Conservation (phyloP, 805 yeast genomes). For the Metschnikowia similis region DNA sequence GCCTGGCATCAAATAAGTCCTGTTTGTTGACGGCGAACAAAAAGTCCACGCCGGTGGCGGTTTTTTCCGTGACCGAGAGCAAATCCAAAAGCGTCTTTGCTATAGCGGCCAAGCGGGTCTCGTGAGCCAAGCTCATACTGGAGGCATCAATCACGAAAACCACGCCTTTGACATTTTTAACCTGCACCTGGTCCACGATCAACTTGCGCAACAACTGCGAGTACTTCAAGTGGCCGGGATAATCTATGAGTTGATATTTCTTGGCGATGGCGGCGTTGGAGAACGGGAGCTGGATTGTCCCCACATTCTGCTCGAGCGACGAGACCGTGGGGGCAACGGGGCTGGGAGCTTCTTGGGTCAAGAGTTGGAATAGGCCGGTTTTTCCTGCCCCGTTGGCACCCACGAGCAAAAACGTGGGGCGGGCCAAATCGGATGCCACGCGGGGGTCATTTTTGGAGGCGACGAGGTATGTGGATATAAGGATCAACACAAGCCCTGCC, state of each 20-base stretch:
- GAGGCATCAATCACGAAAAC: slow-evolving; percentile 75
- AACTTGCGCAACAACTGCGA: slow-evolving; percentile 52
- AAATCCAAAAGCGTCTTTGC: slow-evolving; percentile 59
- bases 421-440: slow-evolving; percentile 17
- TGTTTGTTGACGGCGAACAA: slow-evolving; percentile 79
- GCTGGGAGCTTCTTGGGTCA: slow-evolving; percentile 12
- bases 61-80: slow-evolving; percentile 57
- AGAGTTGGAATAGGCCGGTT: slow-evolving; percentile 48
- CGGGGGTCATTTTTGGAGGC: background rate
- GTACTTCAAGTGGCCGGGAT: slow-evolving; percentile 86
- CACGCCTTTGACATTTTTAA: slow-evolving; percentile 55
- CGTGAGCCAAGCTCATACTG: slow-evolving; percentile 47
- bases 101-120: slow-evolving; percentile 32
- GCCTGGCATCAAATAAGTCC: slow-evolving; percentile 81
- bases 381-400: slow-evolving; percentile 69
- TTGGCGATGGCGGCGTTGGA: slow-evolving; percentile 33
- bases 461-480: slow-evolving; percentile 9
- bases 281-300: slow-evolving; percentile 30
- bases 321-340: slow-evolving; percentile 27
- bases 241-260: slow-evolving; percentile 58
- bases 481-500: slow-evolving; percentile 12
- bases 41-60: slow-evolving; percentile 67
- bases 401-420: slow-evolving; percentile 57
- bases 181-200: slow-evolving; percentile 36
- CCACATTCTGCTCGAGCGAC: slow-evolving; percentile 35